phyloP scores from a whole-genome alignment of 495 filamentous ascomycete species.

The Xylaria intraflava region DNA sequence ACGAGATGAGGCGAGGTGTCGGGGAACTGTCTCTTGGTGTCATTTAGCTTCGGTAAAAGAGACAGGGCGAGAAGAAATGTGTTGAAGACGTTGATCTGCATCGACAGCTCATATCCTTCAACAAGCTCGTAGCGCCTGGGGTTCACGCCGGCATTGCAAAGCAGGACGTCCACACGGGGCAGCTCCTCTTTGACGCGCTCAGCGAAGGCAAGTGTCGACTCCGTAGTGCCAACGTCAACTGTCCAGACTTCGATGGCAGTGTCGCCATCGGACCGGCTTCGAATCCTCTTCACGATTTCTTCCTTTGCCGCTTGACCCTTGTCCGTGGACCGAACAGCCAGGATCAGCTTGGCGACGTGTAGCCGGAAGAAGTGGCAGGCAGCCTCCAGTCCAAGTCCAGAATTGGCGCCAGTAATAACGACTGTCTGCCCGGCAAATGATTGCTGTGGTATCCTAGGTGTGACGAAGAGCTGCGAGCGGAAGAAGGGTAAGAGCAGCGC shows the following conservation, averaged over 20 bases:
- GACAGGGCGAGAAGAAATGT: constrained; percentile 35
- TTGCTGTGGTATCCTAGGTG: constrained; percentile 10
- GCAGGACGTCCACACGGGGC: constrained; percentile 33
- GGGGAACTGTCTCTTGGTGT: constrained; percentile 20
- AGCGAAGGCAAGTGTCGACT: neutral
- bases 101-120: constrained; percentile 36
- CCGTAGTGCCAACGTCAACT: neutral
- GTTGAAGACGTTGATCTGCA: constrained; percentile 44
- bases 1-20: constrained; percentile 18
- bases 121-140: constrained; percentile 20
- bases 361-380: constrained; percentile 36
- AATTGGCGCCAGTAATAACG: constrained; percentile 48
- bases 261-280: neutral
- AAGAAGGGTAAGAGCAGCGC: constrained; percentile 25
- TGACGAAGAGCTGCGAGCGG: constrained; percentile 42
- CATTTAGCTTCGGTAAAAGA: constrained; percentile 30
- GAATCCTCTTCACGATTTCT: constrained; percentile 11
- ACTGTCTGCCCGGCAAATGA: constrained; percentile 33
- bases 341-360: constrained; percentile 33
- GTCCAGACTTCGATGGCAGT: neutral
- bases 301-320: constrained; percentile 38
- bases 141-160: constrained; percentile 43
- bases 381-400: constrained; percentile 43
- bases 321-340: constrained; percentile 36
- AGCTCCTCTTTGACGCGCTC: constrained; percentile 16